phyloP scores from a whole-genome alignment of 2,329 filamentous ascomycete genomes.

The Periconia digitata region DNA sequence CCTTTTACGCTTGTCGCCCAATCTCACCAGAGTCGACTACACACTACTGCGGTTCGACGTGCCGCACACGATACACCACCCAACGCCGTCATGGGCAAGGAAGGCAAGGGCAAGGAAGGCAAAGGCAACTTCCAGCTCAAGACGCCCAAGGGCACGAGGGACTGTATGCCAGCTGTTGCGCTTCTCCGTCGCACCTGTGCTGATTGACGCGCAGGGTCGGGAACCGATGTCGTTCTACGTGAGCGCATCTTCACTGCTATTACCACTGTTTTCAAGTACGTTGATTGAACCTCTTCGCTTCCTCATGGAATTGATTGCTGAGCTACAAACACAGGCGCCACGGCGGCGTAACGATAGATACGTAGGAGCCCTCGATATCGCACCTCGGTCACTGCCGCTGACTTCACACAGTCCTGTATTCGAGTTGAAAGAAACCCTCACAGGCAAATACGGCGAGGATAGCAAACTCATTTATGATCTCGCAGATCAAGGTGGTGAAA shows the following conservation, averaged over 20 bases:
- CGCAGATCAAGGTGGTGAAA: constrained; percentile 83
- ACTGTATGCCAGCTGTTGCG: constrained; percentile 56
- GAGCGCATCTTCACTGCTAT: constrained; percentile 40
- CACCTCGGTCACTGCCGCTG: neutral
- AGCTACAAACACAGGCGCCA: constrained; percentile 69
- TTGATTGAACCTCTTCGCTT: constrained; percentile 68
- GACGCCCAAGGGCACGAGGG: constrained; percentile 87
- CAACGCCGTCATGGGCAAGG: constrained; percentile 50
- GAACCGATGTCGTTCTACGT: constrained; percentile 38
- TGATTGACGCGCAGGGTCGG: constrained; percentile 28
- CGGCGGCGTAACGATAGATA: constrained; percentile 42
- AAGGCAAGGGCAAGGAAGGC: constrained; percentile 41
- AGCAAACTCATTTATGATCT: constrained; percentile 90
- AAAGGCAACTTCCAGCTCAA: constrained; percentile 67
- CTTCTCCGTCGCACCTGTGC: constrained; percentile 60
- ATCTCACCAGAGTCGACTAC: constrained; percentile 1
- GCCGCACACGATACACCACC: constrained; percentile 6
- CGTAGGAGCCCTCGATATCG: constrained; percentile 55
- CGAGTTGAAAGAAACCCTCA: constrained; percentile 81
- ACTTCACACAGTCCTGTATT: constrained; percentile 63
- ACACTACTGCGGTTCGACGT: neutral
- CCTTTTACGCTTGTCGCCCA: neutral
- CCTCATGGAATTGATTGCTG: constrained; percentile 64
- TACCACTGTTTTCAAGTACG: constrained; percentile 38
- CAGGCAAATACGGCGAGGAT: constrained; percentile 91